Evolutionary conservation across 345 rosid genomes (phyloP).

Genomic region (Boechera stricta): DNA sequence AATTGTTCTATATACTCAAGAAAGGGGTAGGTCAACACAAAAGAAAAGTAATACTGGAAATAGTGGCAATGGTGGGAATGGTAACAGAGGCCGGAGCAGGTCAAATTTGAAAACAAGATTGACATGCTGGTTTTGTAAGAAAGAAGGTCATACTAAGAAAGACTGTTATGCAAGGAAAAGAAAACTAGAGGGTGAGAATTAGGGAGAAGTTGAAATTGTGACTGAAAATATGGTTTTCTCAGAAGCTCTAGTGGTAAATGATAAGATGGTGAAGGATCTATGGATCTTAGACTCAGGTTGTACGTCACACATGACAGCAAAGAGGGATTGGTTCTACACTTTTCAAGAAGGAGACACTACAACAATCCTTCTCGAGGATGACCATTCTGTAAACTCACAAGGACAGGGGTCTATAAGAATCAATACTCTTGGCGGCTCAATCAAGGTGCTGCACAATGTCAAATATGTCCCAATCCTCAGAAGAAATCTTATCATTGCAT

Average conservation of each 20-base stretch:
- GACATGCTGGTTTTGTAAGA: no score
- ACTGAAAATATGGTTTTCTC: neutral
- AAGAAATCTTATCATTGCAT: neutral
- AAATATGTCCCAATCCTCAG: neutral
- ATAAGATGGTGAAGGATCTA: neutral
- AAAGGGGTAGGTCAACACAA: no score
- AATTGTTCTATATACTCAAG: no score
- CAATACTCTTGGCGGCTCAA: fast-evolving
- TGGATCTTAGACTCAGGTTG: neutral
- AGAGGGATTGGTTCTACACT: neutral
- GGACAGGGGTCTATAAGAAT: neutral
- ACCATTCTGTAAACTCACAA: neutral
- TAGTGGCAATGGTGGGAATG: no score
- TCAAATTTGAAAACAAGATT: no score
- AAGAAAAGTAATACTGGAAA: no score
- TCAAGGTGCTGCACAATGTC: neutral
- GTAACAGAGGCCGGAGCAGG: no score
- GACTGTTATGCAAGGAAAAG: no score
- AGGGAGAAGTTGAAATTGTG: neutral
- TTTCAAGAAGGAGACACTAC: neutral
- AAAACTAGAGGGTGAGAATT: no score
- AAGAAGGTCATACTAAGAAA: no score
- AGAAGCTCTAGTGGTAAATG: neutral
- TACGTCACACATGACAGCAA: neutral
- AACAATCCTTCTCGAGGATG: neutral